phyloP scores from a whole-genome alignment of 2,329 filamentous ascomycete species.

The Xylaria polymorpha region DNA sequence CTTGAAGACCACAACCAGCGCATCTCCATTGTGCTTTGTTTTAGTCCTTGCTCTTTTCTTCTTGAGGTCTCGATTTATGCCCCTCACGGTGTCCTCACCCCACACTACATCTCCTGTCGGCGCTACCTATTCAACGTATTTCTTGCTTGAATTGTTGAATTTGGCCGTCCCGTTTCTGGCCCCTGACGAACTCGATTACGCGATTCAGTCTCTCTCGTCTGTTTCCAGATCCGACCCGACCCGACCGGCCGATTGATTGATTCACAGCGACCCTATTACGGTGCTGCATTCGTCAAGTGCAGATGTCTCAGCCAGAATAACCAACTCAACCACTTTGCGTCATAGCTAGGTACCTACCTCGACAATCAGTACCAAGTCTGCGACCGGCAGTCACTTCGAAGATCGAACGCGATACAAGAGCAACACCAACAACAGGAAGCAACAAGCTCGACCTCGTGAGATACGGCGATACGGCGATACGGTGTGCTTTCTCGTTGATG shows the following conservation, averaged over 20 bases:
- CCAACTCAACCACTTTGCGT: neutral
- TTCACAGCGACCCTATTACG: neutral
- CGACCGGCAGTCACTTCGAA: neutral
- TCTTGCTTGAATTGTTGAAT: neutral
- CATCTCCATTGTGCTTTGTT: conserved; percentile 11
- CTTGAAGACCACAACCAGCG: conserved; percentile 6
- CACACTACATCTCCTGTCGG: neutral
- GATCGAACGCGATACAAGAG: neutral
- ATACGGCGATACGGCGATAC: conserved; percentile 18
- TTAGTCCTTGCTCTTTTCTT: neutral
- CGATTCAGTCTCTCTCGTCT: neutral
- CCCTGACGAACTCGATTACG: conserved; percentile 5
- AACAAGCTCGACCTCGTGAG: neutral
- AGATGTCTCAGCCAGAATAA: conserved; percentile 23
- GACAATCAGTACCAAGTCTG: neutral
- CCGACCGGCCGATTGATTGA: neutral
- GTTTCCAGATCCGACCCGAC: neutral
- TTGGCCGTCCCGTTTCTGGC: neutral
- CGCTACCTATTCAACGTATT: neutral
- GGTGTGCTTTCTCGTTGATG: neutral
- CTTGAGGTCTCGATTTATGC: neutral
- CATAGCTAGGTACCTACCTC: neutral
- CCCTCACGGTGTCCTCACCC: neutral
- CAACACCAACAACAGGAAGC: neutral
- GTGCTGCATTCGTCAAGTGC: conserved; percentile 13